Conservation (phyloP, 352 stramenopile genomes). For the Globisporangium camurandrum region DNA sequence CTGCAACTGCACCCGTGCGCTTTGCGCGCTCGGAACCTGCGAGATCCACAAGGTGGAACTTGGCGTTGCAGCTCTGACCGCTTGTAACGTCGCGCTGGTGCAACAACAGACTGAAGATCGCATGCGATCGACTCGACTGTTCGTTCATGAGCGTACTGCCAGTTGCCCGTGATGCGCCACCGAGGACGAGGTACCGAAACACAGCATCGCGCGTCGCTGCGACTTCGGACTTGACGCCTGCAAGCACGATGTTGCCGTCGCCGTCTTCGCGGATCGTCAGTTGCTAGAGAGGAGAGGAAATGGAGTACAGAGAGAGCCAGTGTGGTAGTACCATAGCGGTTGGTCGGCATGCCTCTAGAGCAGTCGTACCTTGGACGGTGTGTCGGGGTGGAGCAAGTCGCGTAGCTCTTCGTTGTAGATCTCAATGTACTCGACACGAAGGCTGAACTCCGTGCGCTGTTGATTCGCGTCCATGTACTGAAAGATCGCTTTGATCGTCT, state of each 20-base stretch:
- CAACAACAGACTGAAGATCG: slow-evolving; percentile 86
- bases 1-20: slow-evolving; percentile 83
- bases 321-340: not conserved
- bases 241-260: slow-evolving; percentile 71
- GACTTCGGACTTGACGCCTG: slow-evolving; percentile 76
- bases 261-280: slow-evolving; percentile 72
- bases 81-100: slow-evolving; percentile 31
- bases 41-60: slow-evolving; percentile 95
- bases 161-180: slow-evolving; percentile 68
- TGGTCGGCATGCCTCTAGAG: not conserved
- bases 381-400: slow-evolving; percentile 89
- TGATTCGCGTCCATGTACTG: slow-evolving; percentile 41
- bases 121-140: slow-evolving; percentile 85
- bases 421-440: slow-evolving; percentile 95
- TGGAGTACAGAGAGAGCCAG: not conserved
- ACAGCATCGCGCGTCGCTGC: slow-evolving; percentile 76
- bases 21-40: slow-evolving; percentile 93
- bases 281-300: too few relatives aligned
- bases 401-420: slow-evolving; percentile 98
- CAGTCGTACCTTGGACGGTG: slow-evolving; percentile 39
- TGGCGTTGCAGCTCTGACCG: slow-evolving; percentile 37
- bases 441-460: slow-evolving; percentile 59
- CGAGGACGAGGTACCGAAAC: slow-evolving; percentile 73
- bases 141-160: slow-evolving; percentile 89
- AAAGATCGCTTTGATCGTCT: slow-evolving; percentile 73